Evolutionary conservation across 352 stramenopile species (phyloP).

Genomic region (Globisporangium solare): DNA sequence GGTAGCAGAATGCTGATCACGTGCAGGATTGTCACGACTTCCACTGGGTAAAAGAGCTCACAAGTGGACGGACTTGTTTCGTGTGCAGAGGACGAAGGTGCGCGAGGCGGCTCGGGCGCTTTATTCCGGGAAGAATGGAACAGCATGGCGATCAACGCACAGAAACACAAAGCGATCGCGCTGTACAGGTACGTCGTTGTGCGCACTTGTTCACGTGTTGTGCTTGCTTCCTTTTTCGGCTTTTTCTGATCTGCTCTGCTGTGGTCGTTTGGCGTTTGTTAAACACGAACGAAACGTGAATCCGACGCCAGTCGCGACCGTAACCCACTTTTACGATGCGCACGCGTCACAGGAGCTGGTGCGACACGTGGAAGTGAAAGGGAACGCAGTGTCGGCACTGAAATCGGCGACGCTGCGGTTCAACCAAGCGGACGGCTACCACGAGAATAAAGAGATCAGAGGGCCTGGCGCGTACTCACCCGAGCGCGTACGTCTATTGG

Average conservation of each 20-base stretch:
- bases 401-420: constrained; percentile 52
- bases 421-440: background rate
- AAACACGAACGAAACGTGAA: constrained; percentile 50
- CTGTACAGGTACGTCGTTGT: constrained; percentile 19
- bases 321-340: constrained; percentile 42
- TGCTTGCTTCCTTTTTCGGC: background rate
- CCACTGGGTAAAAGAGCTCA: background rate
- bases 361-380: constrained; percentile 22
- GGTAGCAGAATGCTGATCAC: constrained; percentile 4
- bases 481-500: constrained; percentile 30
- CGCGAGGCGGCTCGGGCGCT: constrained; percentile 25
- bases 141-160: constrained; percentile 25
- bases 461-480: constrained; percentile 42
- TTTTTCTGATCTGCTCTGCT: background rate
- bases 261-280: background rate
- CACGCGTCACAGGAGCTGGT: constrained; percentile 34
- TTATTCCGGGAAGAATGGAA: constrained; percentile 46
- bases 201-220: background rate
- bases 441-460: constrained; percentile 3
- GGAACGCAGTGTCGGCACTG: constrained; percentile 31
- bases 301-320: constrained; percentile 29
- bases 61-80: background rate
- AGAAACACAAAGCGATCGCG: constrained; percentile 16
- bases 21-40: background rate
- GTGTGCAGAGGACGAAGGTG: constrained; percentile 13